These are phyloP conservation scores for Cyclospora cayetanensis DNA, from an alignment of 169 alveolate genomes.

Conservation along the genomic window DNA sequence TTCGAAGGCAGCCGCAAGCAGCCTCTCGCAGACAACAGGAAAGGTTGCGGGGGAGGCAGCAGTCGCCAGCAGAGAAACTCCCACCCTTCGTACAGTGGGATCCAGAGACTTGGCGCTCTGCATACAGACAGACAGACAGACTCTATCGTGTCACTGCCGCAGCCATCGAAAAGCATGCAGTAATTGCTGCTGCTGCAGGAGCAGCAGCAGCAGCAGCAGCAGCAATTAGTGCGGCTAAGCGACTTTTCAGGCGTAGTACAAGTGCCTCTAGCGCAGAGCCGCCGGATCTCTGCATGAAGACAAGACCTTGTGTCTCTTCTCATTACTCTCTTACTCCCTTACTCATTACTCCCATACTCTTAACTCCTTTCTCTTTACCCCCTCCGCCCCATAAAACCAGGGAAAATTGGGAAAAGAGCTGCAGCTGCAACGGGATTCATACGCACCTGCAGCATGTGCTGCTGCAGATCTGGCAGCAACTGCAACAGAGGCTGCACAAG, in stretches of 20 bases:
- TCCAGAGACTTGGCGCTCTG: neutral
- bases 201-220: neutral
- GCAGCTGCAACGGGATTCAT: neutral
- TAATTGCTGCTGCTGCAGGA: neutral
- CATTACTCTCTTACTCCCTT: too few species aligned
- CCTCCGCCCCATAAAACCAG: too few species aligned
- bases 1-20: slow-evolving; percentile 6
- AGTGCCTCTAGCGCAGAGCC: too few species aligned
- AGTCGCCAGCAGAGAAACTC: neutral
- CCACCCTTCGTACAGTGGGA: neutral
- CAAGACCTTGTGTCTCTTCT: too few species aligned
- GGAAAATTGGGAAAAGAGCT: neutral
- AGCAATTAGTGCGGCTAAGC: too few species aligned
- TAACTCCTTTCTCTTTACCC: too few species aligned
- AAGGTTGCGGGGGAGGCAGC: neutral
- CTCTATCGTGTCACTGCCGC: neutral
- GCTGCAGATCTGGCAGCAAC: slow-evolving; percentile 53
- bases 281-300: too few species aligned
- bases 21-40: neutral
- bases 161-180: neutral
- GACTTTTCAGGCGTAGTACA: too few species aligned
- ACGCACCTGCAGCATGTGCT: slow-evolving; percentile 6
- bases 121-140: neutral
- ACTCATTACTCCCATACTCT: too few species aligned
- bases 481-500: slow-evolving; percentile 35